A percentile compares a stretch with the other conserved stretches of the same genome.
Conservation (phyloP, 306 rosid species). For the Carpinus fangiana region DNA sequence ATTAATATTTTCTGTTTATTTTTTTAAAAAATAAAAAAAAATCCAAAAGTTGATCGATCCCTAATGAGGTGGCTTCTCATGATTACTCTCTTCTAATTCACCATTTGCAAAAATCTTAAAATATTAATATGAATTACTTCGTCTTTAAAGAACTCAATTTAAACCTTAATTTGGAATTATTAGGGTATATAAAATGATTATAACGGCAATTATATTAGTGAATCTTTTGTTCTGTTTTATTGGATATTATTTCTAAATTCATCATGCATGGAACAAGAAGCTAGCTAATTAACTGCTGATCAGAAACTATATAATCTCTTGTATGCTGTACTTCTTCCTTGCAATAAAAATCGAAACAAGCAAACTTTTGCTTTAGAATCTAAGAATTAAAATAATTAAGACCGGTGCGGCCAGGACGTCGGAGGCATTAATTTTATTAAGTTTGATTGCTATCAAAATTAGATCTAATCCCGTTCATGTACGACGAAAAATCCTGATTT, state of each 20-base stretch:
- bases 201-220: too few species aligned
- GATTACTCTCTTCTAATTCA: background rate
- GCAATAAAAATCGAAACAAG: background rate
- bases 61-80: background rate
- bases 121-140: background rate
- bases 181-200: background rate
- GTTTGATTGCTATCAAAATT: too few species aligned
- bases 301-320: background rate
- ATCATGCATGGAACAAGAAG: background rate
- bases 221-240: too few species aligned
- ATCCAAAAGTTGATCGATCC: background rate
- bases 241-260: background rate
- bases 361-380: background rate
- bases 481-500: too few species aligned
- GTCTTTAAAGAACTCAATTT: background rate
- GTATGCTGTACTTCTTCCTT: background rate
- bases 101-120: background rate
- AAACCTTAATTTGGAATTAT: too few species aligned
- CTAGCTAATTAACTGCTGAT: background rate
- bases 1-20: background rate
- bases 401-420: too few species aligned
- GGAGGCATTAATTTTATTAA: too few species aligned
- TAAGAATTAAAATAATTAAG: background rate
- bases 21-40: background rate
- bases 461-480: too few species aligned